Evolutionary conservation across 75 land plant genomes (phyloP).

Genomic region (Larix kaempferi): DNA sequence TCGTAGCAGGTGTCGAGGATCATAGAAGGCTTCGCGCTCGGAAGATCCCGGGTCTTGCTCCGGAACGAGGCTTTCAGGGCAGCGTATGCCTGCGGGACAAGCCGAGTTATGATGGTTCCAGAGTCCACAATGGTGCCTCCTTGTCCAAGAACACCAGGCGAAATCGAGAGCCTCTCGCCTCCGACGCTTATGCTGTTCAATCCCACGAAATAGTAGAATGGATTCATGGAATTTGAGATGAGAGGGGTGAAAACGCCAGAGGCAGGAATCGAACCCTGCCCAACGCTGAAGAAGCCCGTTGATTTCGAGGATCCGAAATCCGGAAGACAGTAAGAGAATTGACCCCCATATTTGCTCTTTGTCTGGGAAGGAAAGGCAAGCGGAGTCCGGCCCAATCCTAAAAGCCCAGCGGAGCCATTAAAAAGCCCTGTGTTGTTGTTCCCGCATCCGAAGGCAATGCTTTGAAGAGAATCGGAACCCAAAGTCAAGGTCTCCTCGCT

Average conservation of each 20-base stretch:
- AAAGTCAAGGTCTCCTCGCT: conserved; percentile 38
- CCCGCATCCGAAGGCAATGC: conserved; percentile 65
- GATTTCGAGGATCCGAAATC: conserved; percentile 11
- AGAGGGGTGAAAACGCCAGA: conserved; percentile 42
- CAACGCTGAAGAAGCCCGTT: conserved; percentile 36
- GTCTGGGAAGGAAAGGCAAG: conserved; percentile 58
- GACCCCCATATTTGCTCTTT: conserved; percentile 16
- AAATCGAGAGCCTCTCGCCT: conserved; percentile 11
- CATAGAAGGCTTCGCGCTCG: conserved; percentile 18
- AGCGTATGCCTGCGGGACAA: conserved; percentile 20
- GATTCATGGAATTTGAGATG: background rate
- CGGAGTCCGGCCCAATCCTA: conserved; percentile 63
- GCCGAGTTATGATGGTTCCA: conserved; percentile 38
- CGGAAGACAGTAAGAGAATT: conserved; percentile 71
- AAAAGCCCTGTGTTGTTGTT: conserved; percentile 57
- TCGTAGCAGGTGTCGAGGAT: conserved; percentile 77
- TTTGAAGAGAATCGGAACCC: conserved; percentile 17
- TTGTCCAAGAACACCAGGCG: background rate
- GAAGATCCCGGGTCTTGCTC: conserved; percentile 25
- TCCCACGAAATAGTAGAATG: conserved; percentile 24
- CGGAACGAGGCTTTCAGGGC: conserved; percentile 20
- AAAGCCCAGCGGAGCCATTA: conserved; percentile 49
- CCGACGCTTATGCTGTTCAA: conserved; percentile 33
- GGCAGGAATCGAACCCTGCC: conserved; percentile 7
- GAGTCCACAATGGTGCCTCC: conserved; percentile 39